Base-by-base conservation (phyloP, 176 grass and related monocot species). In the Pontederia crassipes region DNA sequence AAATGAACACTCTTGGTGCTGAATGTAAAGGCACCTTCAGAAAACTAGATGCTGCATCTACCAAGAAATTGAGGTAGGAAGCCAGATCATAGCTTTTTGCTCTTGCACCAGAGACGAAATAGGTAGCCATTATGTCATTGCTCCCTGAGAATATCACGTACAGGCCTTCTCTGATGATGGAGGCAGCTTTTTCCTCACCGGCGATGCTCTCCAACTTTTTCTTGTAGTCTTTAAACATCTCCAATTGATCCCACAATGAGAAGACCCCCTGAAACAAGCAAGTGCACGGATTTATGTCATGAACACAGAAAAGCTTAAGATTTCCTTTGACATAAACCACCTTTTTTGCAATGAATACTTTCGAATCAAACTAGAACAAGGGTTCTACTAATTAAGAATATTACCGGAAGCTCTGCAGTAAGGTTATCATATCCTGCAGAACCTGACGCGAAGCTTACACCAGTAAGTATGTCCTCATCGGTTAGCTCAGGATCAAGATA, bases 111-210 rank as follows among this genome's bases (percentile, higher is more conserved):
- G 76, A 76, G 1, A 76, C 82, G 77, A 85, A 97, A 62, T 97
- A 97, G 55, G 93, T 97, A 62, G 88, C 91, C 8, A 87, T 84
- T 0, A 97, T 13, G 54, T 97, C 92, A 52, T 97, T 84, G 1
- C 80, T 83, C 28, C 92, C 92, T 0, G 77, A 73, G 53, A 83
- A 91, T 11, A 97, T 71, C 1, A 91, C 9, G 64, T 78, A 97
- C 0, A 97, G 16, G n/a, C 79, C 78, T 0, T 81, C 57, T 0
- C 69, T 46, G 55, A 97, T 65, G 63, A 97, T 81, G 49, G 15
- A 24, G 5, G 58, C 9, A 0, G 84, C 48, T 73, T 77, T 78
- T 35, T 78, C 53, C 66, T 85, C 78, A 4, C 92, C 92, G 4
- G 60, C 81, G 6, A 88, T 40, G 3, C 12, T 58, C 54, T 71